A percentile compares a stretch with the other conserved stretches of the same genome.
Evolutionary conservation across 306 rosid species (phyloP).

Genomic region (Nissolia schottii): DNA sequence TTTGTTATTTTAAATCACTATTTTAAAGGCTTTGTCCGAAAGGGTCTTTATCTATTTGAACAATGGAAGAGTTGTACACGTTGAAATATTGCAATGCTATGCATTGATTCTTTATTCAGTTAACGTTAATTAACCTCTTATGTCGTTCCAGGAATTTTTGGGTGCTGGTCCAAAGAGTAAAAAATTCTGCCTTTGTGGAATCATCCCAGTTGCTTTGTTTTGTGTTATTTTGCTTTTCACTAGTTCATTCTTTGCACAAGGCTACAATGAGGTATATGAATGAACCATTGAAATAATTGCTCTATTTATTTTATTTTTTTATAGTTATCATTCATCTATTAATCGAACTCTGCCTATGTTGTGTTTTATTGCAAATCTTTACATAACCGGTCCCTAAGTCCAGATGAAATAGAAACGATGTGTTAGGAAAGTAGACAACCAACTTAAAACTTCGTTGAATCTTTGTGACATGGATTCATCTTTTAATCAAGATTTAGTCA

Average conservation of each 20-base stretch:
- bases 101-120: neutral
- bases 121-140: neutral
- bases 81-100: neutral
- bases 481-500: too few relatives aligned
- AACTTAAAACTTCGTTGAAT: too few relatives aligned
- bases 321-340: neutral
- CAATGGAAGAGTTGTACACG: neutral
- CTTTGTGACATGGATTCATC: too few relatives aligned
- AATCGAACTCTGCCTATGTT: too few relatives aligned
- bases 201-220: slow-evolving; percentile 48
- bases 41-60: neutral
- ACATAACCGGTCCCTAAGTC: too few relatives aligned
- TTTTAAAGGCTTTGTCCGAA: neutral
- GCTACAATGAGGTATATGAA: slow-evolving; percentile 44
- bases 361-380: too few relatives aligned
- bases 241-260: slow-evolving; percentile 32
- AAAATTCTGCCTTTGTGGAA: slow-evolving; percentile 36
- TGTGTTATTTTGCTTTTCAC: slow-evolving; percentile 39
- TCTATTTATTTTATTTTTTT: neutral
- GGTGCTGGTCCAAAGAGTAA: slow-evolving; percentile 33
- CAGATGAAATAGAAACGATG: too few relatives aligned
- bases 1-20: neutral
- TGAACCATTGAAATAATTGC: neutral
- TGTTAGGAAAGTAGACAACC: too few relatives aligned
- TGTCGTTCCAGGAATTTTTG: slow-evolving; percentile 30